A percentile compares a stretch with the other conserved stretches of the same genome.
Conservation (phyloP, 78 protist species). For the Cyanophora paradoxa region DNA sequence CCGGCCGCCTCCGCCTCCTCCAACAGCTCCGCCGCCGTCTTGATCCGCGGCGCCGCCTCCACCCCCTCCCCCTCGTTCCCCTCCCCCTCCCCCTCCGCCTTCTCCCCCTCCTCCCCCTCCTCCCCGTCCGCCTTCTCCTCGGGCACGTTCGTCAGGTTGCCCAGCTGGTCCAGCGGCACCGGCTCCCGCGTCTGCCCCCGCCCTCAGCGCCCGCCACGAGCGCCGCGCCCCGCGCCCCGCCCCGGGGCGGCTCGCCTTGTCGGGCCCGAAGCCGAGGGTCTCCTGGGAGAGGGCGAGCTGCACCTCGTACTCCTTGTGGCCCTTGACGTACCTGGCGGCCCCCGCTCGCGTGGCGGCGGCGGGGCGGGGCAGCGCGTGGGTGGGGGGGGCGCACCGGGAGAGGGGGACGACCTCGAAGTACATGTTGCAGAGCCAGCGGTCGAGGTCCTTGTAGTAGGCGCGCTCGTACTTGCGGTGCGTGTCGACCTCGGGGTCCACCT, state of each 20-base stretch:
- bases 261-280: not conserved
- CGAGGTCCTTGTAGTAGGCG: not conserved
- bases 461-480: not conserved
- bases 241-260: not conserved
- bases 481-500: not conserved
- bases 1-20: too few species aligned
- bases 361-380: not conserved
- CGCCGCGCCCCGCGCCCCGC: not conserved
- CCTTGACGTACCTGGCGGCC: not conserved
- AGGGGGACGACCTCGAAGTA: conserved; percentile 24
- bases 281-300: too few species aligned
- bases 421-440: conserved; percentile 33
- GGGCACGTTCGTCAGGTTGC: too few species aligned
- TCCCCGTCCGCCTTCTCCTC: too few species aligned
- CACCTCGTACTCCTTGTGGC: conserved; percentile 17
- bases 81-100: too few species aligned
- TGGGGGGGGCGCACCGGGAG: not conserved
- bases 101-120: too few species aligned
- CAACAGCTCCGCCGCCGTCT: too few species aligned
- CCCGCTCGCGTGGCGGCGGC: not conserved
- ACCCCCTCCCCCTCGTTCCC: too few species aligned
- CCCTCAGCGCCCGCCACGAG: not conserved
- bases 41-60: too few species aligned
- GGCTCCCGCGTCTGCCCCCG: not conserved
- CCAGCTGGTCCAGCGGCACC: not conserved